These are phyloP conservation scores for Apophysomyces ossiformis DNA, from an alignment of 371 early-diverging fungal genomes.

Conservation along the genomic window DNA sequence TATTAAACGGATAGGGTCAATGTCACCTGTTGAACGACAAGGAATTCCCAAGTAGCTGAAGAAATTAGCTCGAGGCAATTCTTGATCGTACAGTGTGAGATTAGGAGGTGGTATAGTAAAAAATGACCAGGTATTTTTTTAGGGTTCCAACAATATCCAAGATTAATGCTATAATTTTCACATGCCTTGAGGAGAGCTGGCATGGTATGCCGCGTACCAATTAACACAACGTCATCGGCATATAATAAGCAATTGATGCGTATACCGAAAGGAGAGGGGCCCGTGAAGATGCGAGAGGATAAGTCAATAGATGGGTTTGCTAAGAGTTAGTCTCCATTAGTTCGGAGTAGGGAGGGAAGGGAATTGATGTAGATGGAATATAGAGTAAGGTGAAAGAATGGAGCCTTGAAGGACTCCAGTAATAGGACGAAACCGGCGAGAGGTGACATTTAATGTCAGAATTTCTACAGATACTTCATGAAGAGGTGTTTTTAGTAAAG, in stretches of 20 bases:
- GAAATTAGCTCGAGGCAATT: conserved; percentile 8
- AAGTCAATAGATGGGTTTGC: too few species aligned
- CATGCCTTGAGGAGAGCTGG: neutral
- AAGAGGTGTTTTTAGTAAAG: conserved; percentile 21
- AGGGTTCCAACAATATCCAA: conserved; percentile 36
- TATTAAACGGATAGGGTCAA: conserved; percentile 11
- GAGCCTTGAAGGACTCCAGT: conserved; percentile 33
- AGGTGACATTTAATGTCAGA: neutral
- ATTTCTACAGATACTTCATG: conserved; percentile 12
- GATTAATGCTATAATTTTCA: conserved; percentile 11
- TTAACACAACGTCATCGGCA: conserved; percentile 18
- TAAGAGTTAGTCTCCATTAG: too few species aligned
- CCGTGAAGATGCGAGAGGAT: too few species aligned
- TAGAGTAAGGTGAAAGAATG: conserved; percentile 26
- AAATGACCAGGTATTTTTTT: conserved; percentile 29
- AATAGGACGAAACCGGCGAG: conserved; percentile 3
- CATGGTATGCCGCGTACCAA: conserved; percentile 6
- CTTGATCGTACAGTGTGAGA: conserved; percentile 2
- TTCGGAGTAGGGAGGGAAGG: conserved; percentile 14
- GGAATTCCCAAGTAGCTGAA: conserved; percentile 25
- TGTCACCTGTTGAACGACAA: neutral
- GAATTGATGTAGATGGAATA: conserved; percentile 34
- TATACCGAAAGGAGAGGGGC: neutral
- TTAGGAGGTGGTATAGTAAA: conserved; percentile 9
- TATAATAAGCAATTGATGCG: conserved; percentile 10